A percentile compares a stretch with the other conserved stretches of the same genome.
phyloP scores from a whole-genome alignment of 2,329 filamentous ascomycete genomes.

The Zarea fungicola region DNA sequence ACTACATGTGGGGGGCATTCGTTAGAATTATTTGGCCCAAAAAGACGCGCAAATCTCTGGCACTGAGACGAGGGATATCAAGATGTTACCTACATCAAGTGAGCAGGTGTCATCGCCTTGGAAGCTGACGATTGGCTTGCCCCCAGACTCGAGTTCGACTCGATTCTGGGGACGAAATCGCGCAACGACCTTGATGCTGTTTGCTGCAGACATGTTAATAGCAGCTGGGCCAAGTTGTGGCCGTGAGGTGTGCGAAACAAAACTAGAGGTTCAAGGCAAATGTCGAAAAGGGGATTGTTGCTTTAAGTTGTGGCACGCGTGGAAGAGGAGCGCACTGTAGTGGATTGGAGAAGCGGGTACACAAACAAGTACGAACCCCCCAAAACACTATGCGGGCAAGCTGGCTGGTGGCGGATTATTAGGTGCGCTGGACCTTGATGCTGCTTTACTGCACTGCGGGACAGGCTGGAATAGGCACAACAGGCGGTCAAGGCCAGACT shows the following conservation, averaged over 20 bases:
- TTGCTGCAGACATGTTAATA: slow-evolving; percentile 51
- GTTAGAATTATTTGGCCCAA: not conserved
- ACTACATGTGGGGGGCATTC: slow-evolving; percentile 46
- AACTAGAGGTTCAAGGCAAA: slow-evolving; percentile 7
- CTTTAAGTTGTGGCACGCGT: slow-evolving; percentile 6
- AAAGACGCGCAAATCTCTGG: not conserved
- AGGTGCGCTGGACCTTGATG: too few species aligned
- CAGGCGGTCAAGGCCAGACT: too few species aligned
- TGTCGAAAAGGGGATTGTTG: slow-evolving; percentile 8
- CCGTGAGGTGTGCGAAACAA: slow-evolving; percentile 2
- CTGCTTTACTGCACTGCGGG: too few species aligned
- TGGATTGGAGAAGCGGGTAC: slow-evolving; percentile 11
- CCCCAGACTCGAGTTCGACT: slow-evolving; percentile 82
- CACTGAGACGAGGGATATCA: slow-evolving; percentile 3
- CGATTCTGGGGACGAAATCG: slow-evolving; percentile 97
- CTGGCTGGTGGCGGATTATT: too few species aligned
- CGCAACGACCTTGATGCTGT: slow-evolving; percentile 84
- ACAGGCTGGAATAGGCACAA: too few species aligned
- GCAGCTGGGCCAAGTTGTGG: slow-evolving; percentile 8
- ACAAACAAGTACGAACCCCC: too few species aligned
- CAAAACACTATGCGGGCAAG: slow-evolving; percentile 11
- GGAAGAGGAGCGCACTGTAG: slow-evolving; percentile 1
- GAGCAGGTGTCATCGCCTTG: slow-evolving; percentile 82
- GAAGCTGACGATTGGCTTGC: slow-evolving; percentile 87
- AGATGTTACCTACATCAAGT: slow-evolving; percentile 62